phyloP scores from a whole-genome alignment of 495 filamentous ascomycete species.

The Parathielavia hyrcaniae region DNA sequence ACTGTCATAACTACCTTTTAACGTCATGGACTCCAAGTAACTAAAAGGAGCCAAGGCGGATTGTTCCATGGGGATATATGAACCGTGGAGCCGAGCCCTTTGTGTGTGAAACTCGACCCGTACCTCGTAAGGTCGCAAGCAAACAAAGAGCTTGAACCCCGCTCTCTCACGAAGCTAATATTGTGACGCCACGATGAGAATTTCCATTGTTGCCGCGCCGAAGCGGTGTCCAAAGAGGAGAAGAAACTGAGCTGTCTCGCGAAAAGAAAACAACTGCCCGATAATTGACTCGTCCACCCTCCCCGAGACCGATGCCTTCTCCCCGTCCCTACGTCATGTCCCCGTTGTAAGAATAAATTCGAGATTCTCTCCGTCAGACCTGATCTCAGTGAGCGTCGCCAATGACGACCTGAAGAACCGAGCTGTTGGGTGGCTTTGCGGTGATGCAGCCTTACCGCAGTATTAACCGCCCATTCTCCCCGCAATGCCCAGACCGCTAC shows the following conservation, averaged over 20 bases:
- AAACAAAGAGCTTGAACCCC: constrained; percentile 5
- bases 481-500: background rate
- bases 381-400: too few species aligned
- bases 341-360: too few species aligned
- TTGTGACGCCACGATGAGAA: constrained; percentile 18
- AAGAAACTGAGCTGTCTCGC: background rate
- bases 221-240: background rate
- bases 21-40: too few species aligned
- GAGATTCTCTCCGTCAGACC: too few species aligned
- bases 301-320: background rate
- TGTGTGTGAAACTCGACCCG: background rate
- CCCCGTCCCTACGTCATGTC: too few species aligned
- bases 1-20: too few species aligned
- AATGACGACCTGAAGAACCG: constrained; percentile 9
- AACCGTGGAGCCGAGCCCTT: background rate
- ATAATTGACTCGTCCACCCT: too few species aligned
- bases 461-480: background rate
- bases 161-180: constrained; percentile 1
- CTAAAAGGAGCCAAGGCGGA: too few species aligned
- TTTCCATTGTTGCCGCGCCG: background rate
- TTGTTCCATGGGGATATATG: background rate
- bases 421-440: constrained; percentile 15
- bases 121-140: background rate
- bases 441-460: constrained; percentile 9
- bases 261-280: background rate